Evolutionary conservation across 768 basidiomycete species (phyloP).

Genomic region (Scleroderma citrinum): DNA sequence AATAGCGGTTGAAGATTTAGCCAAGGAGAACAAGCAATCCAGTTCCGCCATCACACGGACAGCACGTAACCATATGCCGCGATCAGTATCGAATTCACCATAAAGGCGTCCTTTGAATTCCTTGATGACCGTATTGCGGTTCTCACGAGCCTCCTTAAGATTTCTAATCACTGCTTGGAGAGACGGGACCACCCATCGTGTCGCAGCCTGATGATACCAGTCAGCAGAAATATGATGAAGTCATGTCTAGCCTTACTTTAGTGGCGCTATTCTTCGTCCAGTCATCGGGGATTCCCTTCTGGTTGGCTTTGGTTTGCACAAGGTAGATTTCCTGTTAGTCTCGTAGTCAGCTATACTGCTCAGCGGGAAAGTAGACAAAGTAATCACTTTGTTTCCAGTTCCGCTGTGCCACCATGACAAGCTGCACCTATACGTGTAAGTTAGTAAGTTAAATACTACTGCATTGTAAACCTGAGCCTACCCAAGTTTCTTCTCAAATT

Average conservation of each 20-base stretch:
- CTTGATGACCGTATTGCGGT: slow-evolving; percentile 70
- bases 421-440: slow-evolving; percentile 37
- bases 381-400: slow-evolving; percentile 67
- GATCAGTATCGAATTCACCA: slow-evolving; percentile 77
- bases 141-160: slow-evolving; percentile 93
- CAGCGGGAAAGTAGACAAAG: background rate
- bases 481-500: slow-evolving; percentile 65
- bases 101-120: slow-evolving; percentile 77
- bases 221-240: background rate
- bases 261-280: slow-evolving; percentile 81
- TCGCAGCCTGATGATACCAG: slow-evolving; percentile 44
- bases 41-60: slow-evolving; percentile 86
- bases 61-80: slow-evolving; percentile 75
- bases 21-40: slow-evolving; percentile 91
- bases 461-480: slow-evolving; percentile 23
- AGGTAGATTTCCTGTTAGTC: slow-evolving; percentile 83
- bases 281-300: slow-evolving; percentile 66
- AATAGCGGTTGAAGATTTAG: slow-evolving; percentile 82
- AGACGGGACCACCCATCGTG: slow-evolving; percentile 73
- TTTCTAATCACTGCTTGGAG: slow-evolving; percentile 66
- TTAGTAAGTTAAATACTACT: slow-evolving; percentile 8
- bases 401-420: slow-evolving; percentile 72
- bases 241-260: slow-evolving; percentile 46
- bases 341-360: slow-evolving; percentile 1
- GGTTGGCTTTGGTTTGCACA: slow-evolving; percentile 58